Evolutionary conservation across 345 rosid species (phyloP).

Genomic region (Heritiera littoralis): DNA sequence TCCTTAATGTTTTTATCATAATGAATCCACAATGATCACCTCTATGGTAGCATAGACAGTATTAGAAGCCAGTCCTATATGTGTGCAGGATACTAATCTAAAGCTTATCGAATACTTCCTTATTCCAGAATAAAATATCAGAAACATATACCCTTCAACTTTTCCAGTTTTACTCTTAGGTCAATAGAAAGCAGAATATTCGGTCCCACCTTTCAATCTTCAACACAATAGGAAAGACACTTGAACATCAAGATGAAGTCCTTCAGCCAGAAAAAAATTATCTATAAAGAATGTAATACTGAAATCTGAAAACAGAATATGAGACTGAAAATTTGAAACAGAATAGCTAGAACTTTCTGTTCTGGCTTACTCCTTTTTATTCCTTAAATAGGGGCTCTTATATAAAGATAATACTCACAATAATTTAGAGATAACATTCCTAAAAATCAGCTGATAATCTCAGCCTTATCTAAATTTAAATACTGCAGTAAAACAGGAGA

Average conservation of each 20-base stretch:
- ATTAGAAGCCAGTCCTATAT: background rate
- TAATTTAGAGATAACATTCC: too few relatives aligned
- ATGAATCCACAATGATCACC: background rate
- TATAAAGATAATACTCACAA: too few relatives aligned
- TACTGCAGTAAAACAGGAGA: too few relatives aligned
- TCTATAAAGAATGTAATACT: too few relatives aligned
- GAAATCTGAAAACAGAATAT: too few relatives aligned
- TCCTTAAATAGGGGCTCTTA: too few relatives aligned
- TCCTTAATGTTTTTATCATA: background rate
- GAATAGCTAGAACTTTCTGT: too few relatives aligned
- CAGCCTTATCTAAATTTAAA: too few relatives aligned
- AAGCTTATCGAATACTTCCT: background rate
- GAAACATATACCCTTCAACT: constrained; percentile 5
- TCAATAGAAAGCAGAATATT: background rate
- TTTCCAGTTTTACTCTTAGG: background rate
- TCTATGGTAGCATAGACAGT: background rate
- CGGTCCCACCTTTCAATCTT: constrained; percentile 8
- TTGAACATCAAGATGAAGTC: background rate
- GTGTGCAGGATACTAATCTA: background rate
- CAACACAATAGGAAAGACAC: background rate
- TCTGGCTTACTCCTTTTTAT: too few relatives aligned
- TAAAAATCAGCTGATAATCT: too few relatives aligned
- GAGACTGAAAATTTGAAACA: too few relatives aligned
- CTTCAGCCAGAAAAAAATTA: background rate
- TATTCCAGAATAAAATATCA: constrained; percentile 8